Base-by-base conservation (phyloP, 2,329 filamentous ascomycete species). In the Chrysoporthe deuterocubensis region DNA sequence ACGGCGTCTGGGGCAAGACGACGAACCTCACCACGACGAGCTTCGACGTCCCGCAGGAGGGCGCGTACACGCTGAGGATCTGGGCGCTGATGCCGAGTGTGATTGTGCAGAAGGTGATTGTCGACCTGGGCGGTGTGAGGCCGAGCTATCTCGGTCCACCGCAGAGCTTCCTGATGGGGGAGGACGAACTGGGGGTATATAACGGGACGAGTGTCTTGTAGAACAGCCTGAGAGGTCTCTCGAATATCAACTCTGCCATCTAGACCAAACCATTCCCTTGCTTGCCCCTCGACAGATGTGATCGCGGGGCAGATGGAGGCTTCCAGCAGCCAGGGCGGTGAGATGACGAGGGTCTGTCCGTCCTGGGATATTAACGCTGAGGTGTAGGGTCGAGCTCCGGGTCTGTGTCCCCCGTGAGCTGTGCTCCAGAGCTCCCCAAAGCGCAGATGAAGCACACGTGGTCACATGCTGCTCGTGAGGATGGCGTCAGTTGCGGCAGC, bases 131-230 rank as follows among this genome's bases (percentile, higher is more conserved):
- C 1, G 86, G 86, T 6, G 81, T 87, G 1, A 76, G 84, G 65
- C 75, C 80, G 18, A 86, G 83, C 61, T 88, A 87, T 71, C 76
- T 89, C 2, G 86, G 86, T 0, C 86, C 86, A 4, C 85, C 85
- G 0, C 85, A 87, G 80, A 87, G 84, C 63, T 85, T 84, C 69
- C 72, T 82, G 13, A 74, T 82, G 1, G 81, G 82, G 0, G 74
- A 79, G 32, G 81, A 84, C 64, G 64, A 73, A 67, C 62, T 75
- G 52, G 81, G 81, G 8, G 67, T 61, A 18, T 79, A 79, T 66
- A 76, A 78, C 37, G 77, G 78, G 67, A 80, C 76, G 8, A 81
- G 76, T 5, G 67, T 68, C 1, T 63, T 68, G 34, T 68, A 64
- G 52, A 52, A 26, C 3, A 14, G 26, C 5, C 5, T n/a, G 57